Evolutionary conservation across 2,329 filamentous ascomycete species (phyloP).

Genomic region (Bipolaris cookei): DNA sequence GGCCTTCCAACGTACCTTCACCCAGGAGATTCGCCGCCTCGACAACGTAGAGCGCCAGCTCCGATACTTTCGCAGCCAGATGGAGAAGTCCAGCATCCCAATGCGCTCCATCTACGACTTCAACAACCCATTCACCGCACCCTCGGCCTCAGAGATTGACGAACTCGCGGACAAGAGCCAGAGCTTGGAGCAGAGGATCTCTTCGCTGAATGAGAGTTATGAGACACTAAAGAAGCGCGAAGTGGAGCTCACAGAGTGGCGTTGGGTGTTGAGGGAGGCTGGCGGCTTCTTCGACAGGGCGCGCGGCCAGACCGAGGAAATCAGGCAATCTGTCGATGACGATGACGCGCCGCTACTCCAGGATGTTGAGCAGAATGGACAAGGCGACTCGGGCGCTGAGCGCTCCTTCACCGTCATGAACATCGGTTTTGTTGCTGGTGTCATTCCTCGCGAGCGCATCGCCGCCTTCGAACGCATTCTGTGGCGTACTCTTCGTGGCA

Average conservation of each 20-base stretch:
- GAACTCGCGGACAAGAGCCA: slow-evolving; percentile 92
- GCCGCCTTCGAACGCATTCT: slow-evolving; percentile 96
- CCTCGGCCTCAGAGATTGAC: slow-evolving; percentile 93
- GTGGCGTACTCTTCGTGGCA: slow-evolving; percentile 95
- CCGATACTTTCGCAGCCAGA: slow-evolving; percentile 92
- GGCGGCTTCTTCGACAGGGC: slow-evolving; percentile 97
- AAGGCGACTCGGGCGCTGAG: slow-evolving; percentile 71
- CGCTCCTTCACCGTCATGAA: slow-evolving; percentile 96
- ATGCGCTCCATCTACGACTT: slow-evolving; percentile 93
- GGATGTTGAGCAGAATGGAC: slow-evolving; percentile 84
- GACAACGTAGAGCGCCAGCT: slow-evolving; percentile 99
- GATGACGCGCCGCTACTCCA: slow-evolving; percentile 93
- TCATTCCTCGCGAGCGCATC: slow-evolving; percentile 91
- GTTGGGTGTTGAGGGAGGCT: slow-evolving; percentile 95
- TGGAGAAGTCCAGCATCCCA: slow-evolving; percentile 87
- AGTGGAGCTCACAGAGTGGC: slow-evolving; percentile 96
- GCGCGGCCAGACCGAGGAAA: slow-evolving; percentile 95
- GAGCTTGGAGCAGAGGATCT: slow-evolving; percentile 87
- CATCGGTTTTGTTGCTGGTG: slow-evolving; percentile 96
- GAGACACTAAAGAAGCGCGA: slow-evolving; percentile 98
- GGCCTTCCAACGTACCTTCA: slow-evolving; percentile 96
- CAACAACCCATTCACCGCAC: slow-evolving; percentile 81
- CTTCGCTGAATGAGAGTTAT: slow-evolving; percentile 95
- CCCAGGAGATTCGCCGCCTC: slow-evolving; percentile 93
- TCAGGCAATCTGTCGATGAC: slow-evolving; percentile 80